phyloP scores from a whole-genome alignment of 495 filamentous ascomycete genomes.

The Xylaria longipes region DNA sequence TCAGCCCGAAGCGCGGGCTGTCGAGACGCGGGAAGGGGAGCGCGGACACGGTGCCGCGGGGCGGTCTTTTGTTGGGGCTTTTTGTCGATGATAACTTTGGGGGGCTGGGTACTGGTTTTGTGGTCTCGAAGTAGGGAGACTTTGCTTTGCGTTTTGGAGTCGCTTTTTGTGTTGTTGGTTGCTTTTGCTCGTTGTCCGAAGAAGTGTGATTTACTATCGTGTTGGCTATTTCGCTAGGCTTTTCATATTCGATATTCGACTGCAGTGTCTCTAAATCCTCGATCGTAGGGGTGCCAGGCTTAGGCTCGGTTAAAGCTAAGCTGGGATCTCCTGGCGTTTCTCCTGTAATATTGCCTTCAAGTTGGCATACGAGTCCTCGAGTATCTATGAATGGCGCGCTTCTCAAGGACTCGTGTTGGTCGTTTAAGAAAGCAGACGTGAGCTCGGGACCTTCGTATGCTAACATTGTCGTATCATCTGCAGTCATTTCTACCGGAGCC shows the following conservation, averaged over 20 bases:
- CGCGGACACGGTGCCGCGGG: conserved; percentile 62
- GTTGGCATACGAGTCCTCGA: background rate
- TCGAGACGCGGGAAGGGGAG: conserved; percentile 75
- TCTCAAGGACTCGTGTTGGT: background rate
- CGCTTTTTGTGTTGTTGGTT: background rate
- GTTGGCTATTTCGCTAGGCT: background rate
- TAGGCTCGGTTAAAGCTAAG: too few relatives aligned
- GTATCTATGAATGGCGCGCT: background rate
- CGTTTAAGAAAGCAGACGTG: background rate
- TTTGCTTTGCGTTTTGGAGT: conserved; percentile 34
- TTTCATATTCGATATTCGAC: background rate
- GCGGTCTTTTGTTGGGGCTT: conserved; percentile 44
- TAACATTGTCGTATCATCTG: background rate
- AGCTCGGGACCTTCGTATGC: background rate
- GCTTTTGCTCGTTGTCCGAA: background rate
- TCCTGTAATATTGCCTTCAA: background rate
- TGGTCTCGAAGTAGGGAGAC: conserved; percentile 55
- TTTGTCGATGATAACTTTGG: conserved; percentile 8
- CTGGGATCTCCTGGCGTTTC: background rate
- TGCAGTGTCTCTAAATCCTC: background rate
- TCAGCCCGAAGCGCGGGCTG: conserved; percentile 70
- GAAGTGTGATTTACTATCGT: background rate
- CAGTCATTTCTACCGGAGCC: background rate
- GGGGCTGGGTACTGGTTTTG: background rate
- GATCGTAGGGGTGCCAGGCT: background rate